Conservation (phyloP, 139 green algal species). For the Chlorella sp. region DNA sequence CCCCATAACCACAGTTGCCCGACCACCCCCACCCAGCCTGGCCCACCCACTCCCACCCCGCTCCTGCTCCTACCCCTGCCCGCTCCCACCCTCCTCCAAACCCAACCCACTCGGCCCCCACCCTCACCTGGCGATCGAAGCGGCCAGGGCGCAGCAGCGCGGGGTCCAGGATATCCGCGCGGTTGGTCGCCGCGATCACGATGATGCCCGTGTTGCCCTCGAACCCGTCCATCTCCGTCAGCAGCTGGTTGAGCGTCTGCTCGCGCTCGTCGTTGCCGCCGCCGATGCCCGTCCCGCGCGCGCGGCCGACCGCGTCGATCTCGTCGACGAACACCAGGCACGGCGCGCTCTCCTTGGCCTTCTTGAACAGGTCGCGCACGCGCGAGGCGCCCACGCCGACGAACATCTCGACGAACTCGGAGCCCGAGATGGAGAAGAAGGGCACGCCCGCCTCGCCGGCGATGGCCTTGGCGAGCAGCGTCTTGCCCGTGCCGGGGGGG, state of each 20-base stretch:
- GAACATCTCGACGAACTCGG: conserved; percentile 99
- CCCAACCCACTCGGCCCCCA: too few species aligned
- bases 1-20: too few species aligned
- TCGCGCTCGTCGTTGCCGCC: conserved; percentile 99
- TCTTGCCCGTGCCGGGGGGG: conserved; percentile 84
- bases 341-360: conserved; percentile 85
- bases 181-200: conserved; percentile 98
- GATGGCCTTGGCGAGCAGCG: conserved; percentile 75
- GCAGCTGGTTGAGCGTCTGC: conserved; percentile 98
- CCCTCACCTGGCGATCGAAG: conserved; percentile 88
- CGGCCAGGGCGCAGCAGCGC: conserved; percentile 96
- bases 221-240: conserved; percentile 98
- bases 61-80: too few species aligned
- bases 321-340: conserved; percentile 99
- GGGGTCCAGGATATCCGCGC: conserved; percentile 97
- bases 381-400: conserved; percentile 94
- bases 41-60: too few species aligned
- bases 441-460: conserved; percentile 87
- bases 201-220: conserved; percentile 99
- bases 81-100: too few species aligned
- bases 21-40: too few species aligned
- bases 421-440: conserved; percentile 96
- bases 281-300: conserved; percentile 94
- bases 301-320: conserved; percentile 97
- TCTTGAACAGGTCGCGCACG: conserved; percentile 97